phyloP scores from a whole-genome alignment of 2,329 filamentous ascomycete genomes.

The Plenodomus tracheiphilus region DNA sequence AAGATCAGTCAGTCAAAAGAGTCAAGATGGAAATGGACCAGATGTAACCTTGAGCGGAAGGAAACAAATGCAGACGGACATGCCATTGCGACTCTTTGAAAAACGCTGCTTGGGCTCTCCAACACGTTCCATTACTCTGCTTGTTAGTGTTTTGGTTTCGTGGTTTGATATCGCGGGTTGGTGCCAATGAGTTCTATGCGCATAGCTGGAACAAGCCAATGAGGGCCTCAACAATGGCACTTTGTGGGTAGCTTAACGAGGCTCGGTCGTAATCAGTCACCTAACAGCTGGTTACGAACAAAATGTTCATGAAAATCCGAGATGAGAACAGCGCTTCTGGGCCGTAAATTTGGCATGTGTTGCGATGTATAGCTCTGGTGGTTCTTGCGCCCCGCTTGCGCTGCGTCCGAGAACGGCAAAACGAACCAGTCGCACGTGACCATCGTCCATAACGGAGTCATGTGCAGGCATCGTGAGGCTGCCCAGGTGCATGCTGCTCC shows the following conservation, averaged over 20 bases:
- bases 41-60: constrained; percentile 9
- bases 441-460: no score
- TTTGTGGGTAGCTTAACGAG: background rate
- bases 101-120: constrained; percentile 11
- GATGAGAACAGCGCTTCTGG: background rate
- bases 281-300: background rate
- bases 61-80: constrained; percentile 13
- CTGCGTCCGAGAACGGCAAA: background rate
- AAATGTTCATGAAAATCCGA: background rate
- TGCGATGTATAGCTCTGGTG: background rate
- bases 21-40: background rate
- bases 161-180: background rate
- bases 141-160: background rate
- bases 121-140: constrained; percentile 3
- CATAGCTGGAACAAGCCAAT: background rate
- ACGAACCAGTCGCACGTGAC: background rate
- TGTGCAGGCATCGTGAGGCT: no score
- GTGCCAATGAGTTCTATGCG: background rate
- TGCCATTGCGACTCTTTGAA: constrained; percentile 18
- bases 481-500: no score
- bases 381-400: background rate
- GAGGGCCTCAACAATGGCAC: background rate
- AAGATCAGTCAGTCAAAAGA: constrained; percentile 7
- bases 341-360: background rate
- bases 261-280: background rate